phyloP scores from a whole-genome alignment of 768 basidiomycete species.

The Bullera alba region DNA sequence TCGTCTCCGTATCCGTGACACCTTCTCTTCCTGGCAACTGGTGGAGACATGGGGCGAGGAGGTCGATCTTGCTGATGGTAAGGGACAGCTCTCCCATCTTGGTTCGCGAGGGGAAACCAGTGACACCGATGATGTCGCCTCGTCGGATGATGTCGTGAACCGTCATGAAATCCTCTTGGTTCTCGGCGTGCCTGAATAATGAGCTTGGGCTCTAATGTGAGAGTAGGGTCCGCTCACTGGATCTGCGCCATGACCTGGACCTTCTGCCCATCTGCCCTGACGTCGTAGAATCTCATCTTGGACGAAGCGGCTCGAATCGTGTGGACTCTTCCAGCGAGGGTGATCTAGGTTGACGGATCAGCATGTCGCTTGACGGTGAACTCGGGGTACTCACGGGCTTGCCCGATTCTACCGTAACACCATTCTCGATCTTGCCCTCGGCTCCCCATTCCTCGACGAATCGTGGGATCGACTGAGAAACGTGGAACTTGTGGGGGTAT shows the following conservation, averaged over 20 bases:
- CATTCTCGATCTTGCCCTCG: slow-evolving; percentile 63
- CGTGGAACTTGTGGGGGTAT: slow-evolving; percentile 98
- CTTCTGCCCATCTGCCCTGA: slow-evolving; percentile 84
- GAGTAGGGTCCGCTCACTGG: slow-evolving; percentile 59
- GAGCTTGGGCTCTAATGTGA: background rate
- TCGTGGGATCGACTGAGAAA: slow-evolving; percentile 62
- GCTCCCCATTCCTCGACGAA: slow-evolving; percentile 69
- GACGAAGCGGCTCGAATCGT: slow-evolving; percentile 73
- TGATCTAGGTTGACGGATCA: slow-evolving; percentile 36
- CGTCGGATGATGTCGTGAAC: slow-evolving; percentile 83
- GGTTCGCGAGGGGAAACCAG: slow-evolving; percentile 79
- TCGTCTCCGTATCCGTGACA: slow-evolving; percentile 92
- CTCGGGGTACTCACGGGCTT: slow-evolving; percentile 27
- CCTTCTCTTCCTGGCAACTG: slow-evolving; percentile 80
- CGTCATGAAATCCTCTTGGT: slow-evolving; percentile 54
- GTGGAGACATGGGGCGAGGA: slow-evolving; percentile 93
- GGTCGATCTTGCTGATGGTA: slow-evolving; percentile 66
- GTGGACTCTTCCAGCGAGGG: slow-evolving; percentile 83
- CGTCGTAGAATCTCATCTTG: slow-evolving; percentile 89
- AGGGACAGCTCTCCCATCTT: slow-evolving; percentile 94
- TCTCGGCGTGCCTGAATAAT: slow-evolving; percentile 20
- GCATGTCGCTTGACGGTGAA: background rate
- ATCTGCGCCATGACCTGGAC: slow-evolving; percentile 91
- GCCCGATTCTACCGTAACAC: slow-evolving; percentile 57
- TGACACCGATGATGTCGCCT: slow-evolving; percentile 92